A percentile compares a stretch with the other conserved stretches of the same genome.
These are phyloP conservation scores for Emergomyces orientalis DNA, from an alignment of 2,329 filamentous ascomycete genomes.

Conservation along the genomic window DNA sequence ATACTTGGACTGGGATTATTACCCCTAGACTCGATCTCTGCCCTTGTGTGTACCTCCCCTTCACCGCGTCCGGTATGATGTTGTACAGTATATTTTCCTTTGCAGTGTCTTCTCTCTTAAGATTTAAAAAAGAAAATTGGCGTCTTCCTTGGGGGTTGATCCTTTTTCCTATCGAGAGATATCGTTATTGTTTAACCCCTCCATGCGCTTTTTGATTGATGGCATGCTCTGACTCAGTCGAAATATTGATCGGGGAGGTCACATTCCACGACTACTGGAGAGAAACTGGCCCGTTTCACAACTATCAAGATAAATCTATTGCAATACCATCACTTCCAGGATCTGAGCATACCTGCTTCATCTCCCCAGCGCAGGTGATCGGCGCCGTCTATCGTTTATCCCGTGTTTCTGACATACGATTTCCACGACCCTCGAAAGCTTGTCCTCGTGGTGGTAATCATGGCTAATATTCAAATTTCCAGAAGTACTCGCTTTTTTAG, in stretches of 20 bases:
- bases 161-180: background rate
- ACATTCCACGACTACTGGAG: background rate
- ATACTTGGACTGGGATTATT: background rate
- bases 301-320: background rate
- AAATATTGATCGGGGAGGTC: too few species aligned
- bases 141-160: background rate
- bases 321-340: background rate
- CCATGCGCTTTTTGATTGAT: background rate
- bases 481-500: background rate
- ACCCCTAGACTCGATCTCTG: background rate
- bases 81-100: background rate
- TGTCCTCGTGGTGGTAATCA: background rate
- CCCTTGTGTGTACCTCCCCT: background rate
- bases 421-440: background rate
- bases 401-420: background rate
- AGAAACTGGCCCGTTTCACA: background rate
- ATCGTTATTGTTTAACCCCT: background rate
- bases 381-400: background rate
- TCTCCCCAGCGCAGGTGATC: background rate
- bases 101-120: background rate
- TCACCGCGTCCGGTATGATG: background rate
- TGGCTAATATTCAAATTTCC: background rate
- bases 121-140: conserved; percentile 1
- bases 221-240: background rate
- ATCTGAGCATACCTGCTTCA: background rate